Evolutionary conservation across 495 filamentous ascomycete genomes (phyloP), one percentile per base, ranked within the genome.

Genomic region (Lepidopterella palustris): DNA sequence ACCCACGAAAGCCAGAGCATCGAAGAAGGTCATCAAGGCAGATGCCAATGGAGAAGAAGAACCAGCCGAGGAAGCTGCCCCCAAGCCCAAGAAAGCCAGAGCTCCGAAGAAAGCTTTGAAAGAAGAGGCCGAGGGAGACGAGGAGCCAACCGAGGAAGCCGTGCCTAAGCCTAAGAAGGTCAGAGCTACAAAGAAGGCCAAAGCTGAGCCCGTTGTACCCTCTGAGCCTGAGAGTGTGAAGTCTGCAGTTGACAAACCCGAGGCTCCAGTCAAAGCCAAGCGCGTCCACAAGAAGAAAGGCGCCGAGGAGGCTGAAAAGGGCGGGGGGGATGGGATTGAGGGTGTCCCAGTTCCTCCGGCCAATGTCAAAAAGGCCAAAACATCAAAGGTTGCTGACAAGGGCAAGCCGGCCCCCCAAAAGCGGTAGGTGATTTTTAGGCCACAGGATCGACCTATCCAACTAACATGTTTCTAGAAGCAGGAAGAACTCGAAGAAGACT

Each of bases 1-100:
- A n/a, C n/a, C n/a, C n/a, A 68, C 55, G 57, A 63, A 67, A 27
- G 63, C 59, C 35, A 51, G 47, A 23, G 56, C 56, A 8, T 40
- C 50, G 31, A 66, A 64, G 50, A 62, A 71, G 45, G 65, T 76
- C n/a, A 58, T 71, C n/a, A 70, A 70, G 50, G 66, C 65, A 5
- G 58, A 67, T 45, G 26, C 53, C 50, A 42, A 61, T 26, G 52
- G 66, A 21, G 66, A 70, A 47, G 62, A 69, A 15, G 63, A 70
- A 9, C 53, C 35, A 1, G 28, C 31, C 4, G 63, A 66, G 2
- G 70, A 53, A 24, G 65, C 60, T 21, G 39, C 61, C 2, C 64
- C 64, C 9, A 72, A 68, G 60, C 69, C 66, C 35, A 53, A 29
- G 32, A 59, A 39, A 18, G 24, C 67, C 55, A 60, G 53, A 60